phyloP scores from a whole-genome alignment of 2,329 filamentous ascomycete species.

The Pseudogymnoascus sp. region DNA sequence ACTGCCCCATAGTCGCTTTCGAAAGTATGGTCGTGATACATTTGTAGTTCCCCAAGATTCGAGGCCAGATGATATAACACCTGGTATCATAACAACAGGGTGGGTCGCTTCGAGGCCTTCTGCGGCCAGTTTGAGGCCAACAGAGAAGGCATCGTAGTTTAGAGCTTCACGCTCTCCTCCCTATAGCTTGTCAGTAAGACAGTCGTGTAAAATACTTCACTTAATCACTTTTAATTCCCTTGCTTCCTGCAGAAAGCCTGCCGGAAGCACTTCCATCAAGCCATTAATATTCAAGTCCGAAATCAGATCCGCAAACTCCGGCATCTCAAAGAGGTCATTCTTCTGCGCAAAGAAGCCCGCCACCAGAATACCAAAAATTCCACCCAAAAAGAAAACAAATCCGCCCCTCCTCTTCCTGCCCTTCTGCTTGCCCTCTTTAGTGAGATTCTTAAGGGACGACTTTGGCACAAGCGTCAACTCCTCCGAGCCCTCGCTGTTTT shows the following conservation, averaged over 20 bases:
- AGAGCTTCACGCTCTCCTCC: slow-evolving; percentile 81
- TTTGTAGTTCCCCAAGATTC: slow-evolving; percentile 95
- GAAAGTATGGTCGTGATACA: slow-evolving; percentile 79
- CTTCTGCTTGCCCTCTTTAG: slow-evolving; percentile 30
- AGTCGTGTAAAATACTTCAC: slow-evolving; percentile 13
- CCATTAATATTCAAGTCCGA: slow-evolving; percentile 71
- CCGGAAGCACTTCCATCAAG: slow-evolving; percentile 78
- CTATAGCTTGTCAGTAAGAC: slow-evolving; percentile 33
- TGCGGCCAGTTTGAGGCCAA: slow-evolving; percentile 71
- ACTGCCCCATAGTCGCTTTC: slow-evolving; percentile 90
- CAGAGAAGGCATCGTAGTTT: slow-evolving; percentile 87
- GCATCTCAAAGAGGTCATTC: slow-evolving; percentile 81
- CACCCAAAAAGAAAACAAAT: slow-evolving; percentile 79
- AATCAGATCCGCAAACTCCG: slow-evolving; percentile 56
- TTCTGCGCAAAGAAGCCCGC: slow-evolving; percentile 84
- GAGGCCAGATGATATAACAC: slow-evolving; percentile 92
- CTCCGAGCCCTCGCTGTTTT: slow-evolving; percentile 26
- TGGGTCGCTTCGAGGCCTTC: slow-evolving; percentile 78
- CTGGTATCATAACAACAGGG: slow-evolving; percentile 93
- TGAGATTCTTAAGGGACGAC: slow-evolving; percentile 32
- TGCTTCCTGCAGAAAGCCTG: slow-evolving; percentile 77
- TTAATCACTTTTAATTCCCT: slow-evolving; percentile 65
- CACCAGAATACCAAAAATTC: slow-evolving; percentile 79
- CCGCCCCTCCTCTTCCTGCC: slow-evolving; percentile 65
- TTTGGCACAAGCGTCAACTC: slow-evolving; percentile 44